phyloP scores from a whole-genome alignment of 2,329 filamentous ascomycete genomes.

The Microsporum ferrugineum region DNA sequence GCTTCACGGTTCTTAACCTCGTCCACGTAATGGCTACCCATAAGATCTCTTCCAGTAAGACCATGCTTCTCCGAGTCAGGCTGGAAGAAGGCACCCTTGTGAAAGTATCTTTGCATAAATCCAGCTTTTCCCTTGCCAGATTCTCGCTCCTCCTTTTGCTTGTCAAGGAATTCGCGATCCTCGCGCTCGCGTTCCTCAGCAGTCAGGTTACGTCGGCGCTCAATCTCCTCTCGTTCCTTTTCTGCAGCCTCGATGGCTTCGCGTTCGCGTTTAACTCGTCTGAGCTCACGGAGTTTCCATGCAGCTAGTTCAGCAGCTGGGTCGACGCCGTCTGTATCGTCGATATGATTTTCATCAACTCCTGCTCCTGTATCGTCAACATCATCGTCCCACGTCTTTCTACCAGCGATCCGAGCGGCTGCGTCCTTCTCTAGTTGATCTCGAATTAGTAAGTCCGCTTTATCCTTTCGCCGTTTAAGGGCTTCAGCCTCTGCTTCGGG shows the following conservation, averaged over 20 bases:
- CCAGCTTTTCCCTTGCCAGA: constrained; percentile 66
- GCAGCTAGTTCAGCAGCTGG: constrained; percentile 79
- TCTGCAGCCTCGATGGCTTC: constrained; percentile 75
- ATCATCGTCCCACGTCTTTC: constrained; percentile 71
- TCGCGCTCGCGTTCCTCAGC: constrained; percentile 76
- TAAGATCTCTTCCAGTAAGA: constrained; percentile 68
- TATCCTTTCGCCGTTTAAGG: constrained; percentile 43
- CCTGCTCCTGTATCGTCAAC: constrained; percentile 53
- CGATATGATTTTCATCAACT: constrained; percentile 60
- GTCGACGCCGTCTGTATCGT: constrained; percentile 79
- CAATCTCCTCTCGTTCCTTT: constrained; percentile 75
- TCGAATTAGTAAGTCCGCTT: constrained; percentile 69
- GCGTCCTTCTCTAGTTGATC: constrained; percentile 77
- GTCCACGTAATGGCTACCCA: constrained; percentile 72
- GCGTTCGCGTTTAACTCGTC: constrained; percentile 75
- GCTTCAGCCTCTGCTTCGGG: constrained; percentile 38
- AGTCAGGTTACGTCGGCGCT: constrained; percentile 75
- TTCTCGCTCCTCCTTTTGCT: constrained; percentile 66
- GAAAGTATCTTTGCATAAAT: constrained; percentile 92
- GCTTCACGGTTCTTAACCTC: constrained; percentile 72
- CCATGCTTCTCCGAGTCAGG: constrained; percentile 66
- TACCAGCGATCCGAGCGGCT: constrained; percentile 60
- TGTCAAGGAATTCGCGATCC: constrained; percentile 64
- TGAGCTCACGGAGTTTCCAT: constrained; percentile 87
- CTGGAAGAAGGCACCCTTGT: constrained; percentile 92